phyloP scores from a whole-genome alignment of 1,139 yeast species.

The Candida albicans region DNA sequence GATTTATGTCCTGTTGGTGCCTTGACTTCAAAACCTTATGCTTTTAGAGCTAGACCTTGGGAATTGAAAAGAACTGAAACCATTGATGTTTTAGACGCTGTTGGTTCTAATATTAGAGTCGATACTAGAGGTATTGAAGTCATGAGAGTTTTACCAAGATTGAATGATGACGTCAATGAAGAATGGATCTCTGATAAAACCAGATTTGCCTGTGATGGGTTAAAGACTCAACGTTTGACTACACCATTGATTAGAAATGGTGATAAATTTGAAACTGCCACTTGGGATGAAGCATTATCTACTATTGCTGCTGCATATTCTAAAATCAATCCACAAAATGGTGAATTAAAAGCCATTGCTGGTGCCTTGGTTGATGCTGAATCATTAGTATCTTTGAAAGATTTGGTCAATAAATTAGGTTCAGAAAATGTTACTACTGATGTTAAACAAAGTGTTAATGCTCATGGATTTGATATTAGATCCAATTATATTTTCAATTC shows the following conservation, averaged over 20 bases:
- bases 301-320: constrained; percentile 66
- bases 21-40: constrained; percentile 84
- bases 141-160: constrained; percentile 83
- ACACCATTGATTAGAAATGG: constrained; percentile 77
- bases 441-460: constrained; percentile 59
- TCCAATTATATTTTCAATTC: constrained; percentile 82
- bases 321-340: constrained; percentile 58
- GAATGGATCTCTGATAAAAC: constrained; percentile 93
- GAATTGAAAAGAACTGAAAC: constrained; percentile 89
- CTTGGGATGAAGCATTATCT: constrained; percentile 86
- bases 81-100: constrained; percentile 80
- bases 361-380: constrained; percentile 87
- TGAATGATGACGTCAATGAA: constrained; percentile 84
- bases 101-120: constrained; percentile 81
- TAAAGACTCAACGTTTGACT: constrained; percentile 83
- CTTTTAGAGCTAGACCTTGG: constrained; percentile 93
- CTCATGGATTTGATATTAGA: constrained; percentile 73
- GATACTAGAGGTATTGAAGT: constrained; percentile 89
- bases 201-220: constrained; percentile 83
- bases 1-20: constrained; percentile 95
- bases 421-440: constrained; percentile 83
- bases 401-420: constrained; percentile 71
- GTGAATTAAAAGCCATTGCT: constrained; percentile 78
- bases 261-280: constrained; percentile 68
- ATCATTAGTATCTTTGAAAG: constrained; percentile 79